Base-by-base conservation (phyloP, 345 rosid species). In the Citrus medica region DNA sequence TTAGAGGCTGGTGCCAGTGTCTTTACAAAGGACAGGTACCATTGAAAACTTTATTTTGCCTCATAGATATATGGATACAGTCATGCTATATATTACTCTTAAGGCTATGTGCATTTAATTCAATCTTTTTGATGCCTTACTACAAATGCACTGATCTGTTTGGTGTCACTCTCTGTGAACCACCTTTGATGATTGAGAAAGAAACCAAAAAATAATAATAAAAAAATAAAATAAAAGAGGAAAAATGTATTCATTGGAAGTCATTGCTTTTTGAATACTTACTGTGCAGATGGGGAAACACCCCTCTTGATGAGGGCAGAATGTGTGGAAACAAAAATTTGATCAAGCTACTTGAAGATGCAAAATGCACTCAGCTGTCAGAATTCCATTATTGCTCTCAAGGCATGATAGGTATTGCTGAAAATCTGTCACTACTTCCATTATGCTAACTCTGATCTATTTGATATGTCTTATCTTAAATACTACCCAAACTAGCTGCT, bases 1-100 rank as follows among this genome's bases (percentile, higher is more conserved):
- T 80, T 93, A 76, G 92, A 94, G 69, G 90, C 94, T 33, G 97
- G 99, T 62, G 95, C 98, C 38, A 92, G 89, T 71, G 92, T 92
- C 77, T 76, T 83, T 70, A 79, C 89, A 12, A 92, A 87, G 89
- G 99, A 96, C 89, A 88, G 99, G 99, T 93, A 85, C 35, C 59
- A 37, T 10, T 13, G 25, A 75, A 33, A 71, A 38, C 30, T 48
- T 68, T n/a, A 51, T 40, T 42, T 65, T 24, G 6, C 53, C 73
- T 68, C 9, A 37, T 33, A 63, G 60, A 28, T 28, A 38, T 71
- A 64, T 66, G 35, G 59, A 58, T 75, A 22, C 55, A 61, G 14
- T 71, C 72, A 30, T 66, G 51, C 12, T 56, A 35, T 30, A 65
- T 40, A 32, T 68, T 13, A 63, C 42, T 55, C 53, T 37, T 70